Base-by-base conservation (phyloP, 306 rosid species). In the Quercus bicolor region DNA sequence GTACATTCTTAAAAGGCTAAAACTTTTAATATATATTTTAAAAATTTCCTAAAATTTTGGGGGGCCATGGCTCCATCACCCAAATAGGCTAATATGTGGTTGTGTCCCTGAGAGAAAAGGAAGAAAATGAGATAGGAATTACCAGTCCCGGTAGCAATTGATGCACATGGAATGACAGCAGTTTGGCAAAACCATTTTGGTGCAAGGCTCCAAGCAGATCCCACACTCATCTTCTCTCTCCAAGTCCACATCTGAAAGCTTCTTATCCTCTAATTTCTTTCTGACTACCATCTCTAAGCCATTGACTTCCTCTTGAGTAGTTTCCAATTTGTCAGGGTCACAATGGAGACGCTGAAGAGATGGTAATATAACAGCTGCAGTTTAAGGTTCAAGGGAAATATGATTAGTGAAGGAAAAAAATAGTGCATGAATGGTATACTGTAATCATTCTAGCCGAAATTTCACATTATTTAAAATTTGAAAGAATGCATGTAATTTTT, bases 81-180 rank as follows among this genome's bases (percentile, higher is more conserved):
- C 45, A 1, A 37, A 7, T 37, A 37, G 45, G 45, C 45, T 37
- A 37, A 8, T 7, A 37, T 8, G 11, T 37, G 53, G 53, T 48
- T 48, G 15, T 12, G 53, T 48, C 53, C 53, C 15, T 48, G 53
- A 19, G 10, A 7, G 72, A 0, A 1, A 33, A 33, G 71, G 48
- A 6, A 4, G 72, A 28, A 66, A 19, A 33, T 1, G 7, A 66
- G 28, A 23, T 18, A 34, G 72, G 72, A 66, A 66, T 43, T 86
- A 92, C 96, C 94, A 87, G 78, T 92, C 90, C 8, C 20, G 89
- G 84, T 89, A 92, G 86, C 97, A 92, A 53, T 90, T 86, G 80
- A 88, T 86, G 85, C 97, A 92, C 97, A 92, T 87, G n/a, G 92
- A 87, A 72, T 92, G 97, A 78, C 89, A 92, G 83, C 96, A 92